Conservation (phyloP, 345 rosid species). For the Linum lewisii region DNA sequence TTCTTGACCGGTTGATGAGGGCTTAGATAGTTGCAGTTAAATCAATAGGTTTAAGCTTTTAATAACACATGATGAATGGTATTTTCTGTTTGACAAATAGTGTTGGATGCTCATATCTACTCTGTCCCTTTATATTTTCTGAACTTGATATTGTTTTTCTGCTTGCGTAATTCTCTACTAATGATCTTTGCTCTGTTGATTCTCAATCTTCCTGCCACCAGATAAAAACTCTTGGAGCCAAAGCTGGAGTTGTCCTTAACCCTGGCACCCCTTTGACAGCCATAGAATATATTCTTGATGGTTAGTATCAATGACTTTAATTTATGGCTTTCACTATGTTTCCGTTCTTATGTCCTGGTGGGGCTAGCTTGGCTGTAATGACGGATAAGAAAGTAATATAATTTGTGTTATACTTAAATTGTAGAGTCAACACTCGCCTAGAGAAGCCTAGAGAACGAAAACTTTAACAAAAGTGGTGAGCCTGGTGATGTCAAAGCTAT, state of each 20-base stretch:
- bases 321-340: background rate
- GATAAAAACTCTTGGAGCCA: constrained; percentile 86
- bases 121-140: background rate
- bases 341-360: background rate
- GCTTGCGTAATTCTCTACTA: background rate
- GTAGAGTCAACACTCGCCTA: background rate
- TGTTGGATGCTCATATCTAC: background rate
- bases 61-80: background rate
- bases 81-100: no score
- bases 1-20: background rate
- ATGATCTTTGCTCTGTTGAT: constrained; percentile 3
- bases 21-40: background rate
- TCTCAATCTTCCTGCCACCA: constrained; percentile 17
- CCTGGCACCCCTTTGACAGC: constrained; percentile 81
- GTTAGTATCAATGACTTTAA: constrained; percentile 33
- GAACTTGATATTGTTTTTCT: background rate
- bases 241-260: constrained; percentile 97
- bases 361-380: no score
- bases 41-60: background rate
- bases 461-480: background rate
- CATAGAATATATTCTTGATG: constrained; percentile 82
- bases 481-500: background rate
- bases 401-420: no score
- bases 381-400: background rate
- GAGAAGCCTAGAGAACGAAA: no score